Base-by-base conservation (phyloP, 2,329 filamentous ascomycete species). In the Hypomyces rosellus region DNA sequence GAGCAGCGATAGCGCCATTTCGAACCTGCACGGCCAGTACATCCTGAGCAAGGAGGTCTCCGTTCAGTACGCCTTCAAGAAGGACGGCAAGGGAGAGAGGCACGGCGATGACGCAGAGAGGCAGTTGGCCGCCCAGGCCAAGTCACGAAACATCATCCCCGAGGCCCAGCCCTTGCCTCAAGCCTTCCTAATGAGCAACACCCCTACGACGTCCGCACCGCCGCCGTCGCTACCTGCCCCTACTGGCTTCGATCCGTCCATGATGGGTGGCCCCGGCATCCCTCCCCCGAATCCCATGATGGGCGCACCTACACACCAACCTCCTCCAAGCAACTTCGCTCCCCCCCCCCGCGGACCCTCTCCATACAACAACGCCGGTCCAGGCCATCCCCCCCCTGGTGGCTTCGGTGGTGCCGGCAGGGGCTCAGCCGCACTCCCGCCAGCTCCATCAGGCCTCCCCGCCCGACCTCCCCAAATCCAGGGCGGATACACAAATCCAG, bases 21-120 rank as follows among this genome's bases (percentile, higher is more conserved):
- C 84, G 58, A 93, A 92, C 66, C 91, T 99, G 86, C 88, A 96
- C 66, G 89, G 89, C 46, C 91, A 97, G 72, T 97, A 93, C 69
- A 82, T 99, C 54, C 91, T 95, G 77, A 96, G 93, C 76, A 96
- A 96, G 73, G 88, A 96, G 69, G 86, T 97, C 60, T 88, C 87
- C 3, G 93, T 99, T 41, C 92, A 97, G 70, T 99, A 97, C 69
- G 93, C 93, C 37, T 97, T 96, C 80, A 99, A 99, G 78, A 97
- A 97, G 72, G 93, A 99, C 63, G 93, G 93, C 59, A 96, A 96
- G 73, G 92, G 92, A 60, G 92, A 97, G 72, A 79, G 93, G 52
- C 93, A 99, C 65, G 93, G 93, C 61, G 93, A 99, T 66, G 81
- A 90, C 60, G 93, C 93, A 30, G 93, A 99, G 72, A 80, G 93